phyloP scores from a whole-genome alignment of 1,284 basidiomycete genomes.

The Malassezia caprae region DNA sequence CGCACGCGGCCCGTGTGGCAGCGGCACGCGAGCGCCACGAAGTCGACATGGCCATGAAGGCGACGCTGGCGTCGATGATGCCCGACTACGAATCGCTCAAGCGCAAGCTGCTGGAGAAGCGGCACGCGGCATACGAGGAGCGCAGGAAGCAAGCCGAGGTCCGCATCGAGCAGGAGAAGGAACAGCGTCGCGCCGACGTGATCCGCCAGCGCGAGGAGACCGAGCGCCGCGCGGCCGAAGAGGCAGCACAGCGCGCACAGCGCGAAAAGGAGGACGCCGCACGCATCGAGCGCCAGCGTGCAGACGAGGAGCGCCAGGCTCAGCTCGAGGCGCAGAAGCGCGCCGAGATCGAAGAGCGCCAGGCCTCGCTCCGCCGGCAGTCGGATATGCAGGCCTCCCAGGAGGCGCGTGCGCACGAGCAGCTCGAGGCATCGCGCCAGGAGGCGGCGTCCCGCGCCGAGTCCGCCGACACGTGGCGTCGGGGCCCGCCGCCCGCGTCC shows the following conservation, averaged over 20 bases:
- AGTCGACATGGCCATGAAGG: slow-evolving; percentile 67
- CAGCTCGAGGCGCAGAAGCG: slow-evolving; percentile 43
- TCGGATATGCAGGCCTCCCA: slow-evolving; percentile 35
- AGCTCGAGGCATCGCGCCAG: slow-evolving; percentile 6
- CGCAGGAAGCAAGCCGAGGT: slow-evolving; percentile 57
- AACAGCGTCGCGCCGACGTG: slow-evolving; percentile 53
- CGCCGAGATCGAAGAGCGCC: slow-evolving; percentile 43
- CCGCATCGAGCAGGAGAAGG: slow-evolving; percentile 79
- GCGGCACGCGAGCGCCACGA: slow-evolving; percentile 59
- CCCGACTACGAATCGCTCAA: slow-evolving; percentile 62
- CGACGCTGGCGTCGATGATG: slow-evolving; percentile 64
- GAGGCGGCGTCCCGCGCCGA: slow-evolving; percentile 8
- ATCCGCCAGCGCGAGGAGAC: slow-evolving; percentile 34
- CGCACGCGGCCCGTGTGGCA: slow-evolving; percentile 52
- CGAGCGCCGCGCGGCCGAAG: slow-evolving; percentile 33
- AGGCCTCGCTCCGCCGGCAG: slow-evolving; percentile 34
- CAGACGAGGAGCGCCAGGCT: slow-evolving; percentile 36
- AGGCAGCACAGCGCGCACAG: slow-evolving; percentile 5
- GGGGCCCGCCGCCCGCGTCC: slow-evolving; percentile 10
- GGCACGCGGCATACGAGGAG: slow-evolving; percentile 63
- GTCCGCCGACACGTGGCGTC: slow-evolving; percentile 5
- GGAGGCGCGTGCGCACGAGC: slow-evolving; percentile 31
- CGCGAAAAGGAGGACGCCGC: slow-evolving; percentile 19
- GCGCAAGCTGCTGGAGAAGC: slow-evolving; percentile 58
- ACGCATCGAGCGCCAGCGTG: slow-evolving; percentile 24